Evolutionary conservation across 495 filamentous ascomycete genomes (phyloP), one percentile per base, ranked within the genome.

Genomic region (Venustampulla echinocandica): DNA sequence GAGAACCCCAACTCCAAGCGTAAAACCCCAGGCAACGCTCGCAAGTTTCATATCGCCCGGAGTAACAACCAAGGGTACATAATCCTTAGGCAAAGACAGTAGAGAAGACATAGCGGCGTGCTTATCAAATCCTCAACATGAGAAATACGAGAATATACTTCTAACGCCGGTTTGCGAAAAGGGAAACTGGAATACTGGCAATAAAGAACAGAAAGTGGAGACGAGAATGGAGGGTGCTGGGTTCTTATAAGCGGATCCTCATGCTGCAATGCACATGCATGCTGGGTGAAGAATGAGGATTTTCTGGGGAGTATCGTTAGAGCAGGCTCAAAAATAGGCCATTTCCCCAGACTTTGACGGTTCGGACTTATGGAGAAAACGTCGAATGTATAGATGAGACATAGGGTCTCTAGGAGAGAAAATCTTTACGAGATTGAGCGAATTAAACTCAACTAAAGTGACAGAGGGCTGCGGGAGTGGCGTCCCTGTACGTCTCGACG

Each of bases 11-110:
- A 68, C 65, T 2, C 66, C 64, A 21, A 69, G 36, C 10, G 66
- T 67, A 30, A 68, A 68, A 7, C 66, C 66, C 44, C 54, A 62
- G 9, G 61, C 65, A 44, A 68, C 43, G n/a, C 64, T 65, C 23
- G 66, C 61, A 14, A 69, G 46, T 4, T 49, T 49, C 24, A 62
- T 35, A 33, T 63, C 63, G n/a, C 18, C 28, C n/a, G 6, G 46
- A 2, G 58, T 57, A n/a, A 63, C 61, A 30, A 30, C 27, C 13
- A 30, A 30, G 27, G 27, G 27, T 30, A 30, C 27, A 30, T 30
- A 30, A 30, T 30, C 13, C 27, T 30, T 30, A 7, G 27, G 27
- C 27, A 30, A 30, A 30, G 27, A 13, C 13, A 30, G 27, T 7
- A 13, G 27, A 30, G 7, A 6, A 6, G 27, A 30, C 27, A 30